phyloP scores from a whole-genome alignment of 148 eudicot genomes.

The Chenopodium formosanum region DNA sequence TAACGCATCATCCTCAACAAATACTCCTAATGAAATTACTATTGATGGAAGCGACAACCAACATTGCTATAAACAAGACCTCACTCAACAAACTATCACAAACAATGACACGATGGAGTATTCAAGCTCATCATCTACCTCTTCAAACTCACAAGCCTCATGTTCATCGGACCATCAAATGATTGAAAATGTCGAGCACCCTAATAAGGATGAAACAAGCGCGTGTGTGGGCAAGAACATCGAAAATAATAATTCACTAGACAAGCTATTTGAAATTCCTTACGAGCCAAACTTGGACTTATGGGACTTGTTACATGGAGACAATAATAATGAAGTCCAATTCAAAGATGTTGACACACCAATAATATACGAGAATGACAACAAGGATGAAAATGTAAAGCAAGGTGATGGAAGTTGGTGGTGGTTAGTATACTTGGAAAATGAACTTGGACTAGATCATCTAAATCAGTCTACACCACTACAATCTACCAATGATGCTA shows the following conservation, averaged over 20 bases:
- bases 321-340: slow-evolving; percentile 25
- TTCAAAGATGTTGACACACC: slow-evolving; percentile 22
- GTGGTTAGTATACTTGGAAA: slow-evolving; percentile 48
- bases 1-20: neutral
- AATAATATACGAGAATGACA: slow-evolving; percentile 8
- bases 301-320: slow-evolving; percentile 43
- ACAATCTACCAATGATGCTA: slow-evolving; percentile 11
- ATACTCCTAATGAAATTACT: neutral
- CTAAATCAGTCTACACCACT: slow-evolving; percentile 14
- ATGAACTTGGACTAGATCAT: slow-evolving; percentile 43
- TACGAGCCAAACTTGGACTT: slow-evolving; percentile 45
- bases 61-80: slow-evolving; percentile 5
- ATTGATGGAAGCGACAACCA: slow-evolving; percentile 11
- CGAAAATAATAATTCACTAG: neutral
- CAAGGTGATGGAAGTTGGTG: slow-evolving; percentile 33
- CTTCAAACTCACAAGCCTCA: slow-evolving; percentile 23
- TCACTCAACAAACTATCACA: slow-evolving; percentile 11
- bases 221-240: neutral
- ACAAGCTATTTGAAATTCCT: slow-evolving; percentile 40
- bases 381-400: neutral
- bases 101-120: slow-evolving; percentile 14
- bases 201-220: slow-evolving; percentile 7
- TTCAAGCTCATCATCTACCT: slow-evolving; percentile 26
- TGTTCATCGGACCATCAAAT: neutral
- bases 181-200: neutral